A percentile compares a stretch with the other conserved stretches of the same genome.
These are phyloP conservation scores for Cryptococcus sp. DNA, from an alignment of 1,284 basidiomycete species.

Conservation along the genomic window DNA sequence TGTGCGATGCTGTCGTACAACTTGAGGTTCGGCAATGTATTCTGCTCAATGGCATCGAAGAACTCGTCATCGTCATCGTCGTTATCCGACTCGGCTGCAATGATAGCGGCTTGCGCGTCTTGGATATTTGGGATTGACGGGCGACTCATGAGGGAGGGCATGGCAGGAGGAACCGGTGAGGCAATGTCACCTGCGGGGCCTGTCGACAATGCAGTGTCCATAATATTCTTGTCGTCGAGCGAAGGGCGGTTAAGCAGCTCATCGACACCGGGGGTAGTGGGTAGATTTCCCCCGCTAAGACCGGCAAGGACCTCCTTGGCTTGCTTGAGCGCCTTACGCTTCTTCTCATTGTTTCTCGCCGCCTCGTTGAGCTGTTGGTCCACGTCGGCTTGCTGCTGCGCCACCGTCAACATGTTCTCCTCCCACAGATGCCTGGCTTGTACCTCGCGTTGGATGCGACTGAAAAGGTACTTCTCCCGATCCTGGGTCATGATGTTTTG, in stretches of 20 bases:
- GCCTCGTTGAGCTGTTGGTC: constrained; percentile 69
- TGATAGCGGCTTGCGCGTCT: constrained; percentile 43
- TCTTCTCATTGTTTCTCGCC: constrained; percentile 53
- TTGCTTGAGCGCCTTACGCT: constrained; percentile 61
- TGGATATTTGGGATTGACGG: constrained; percentile 37
- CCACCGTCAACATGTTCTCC: constrained; percentile 82
- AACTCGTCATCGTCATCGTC: constrained; percentile 92
- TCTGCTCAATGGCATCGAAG: constrained; percentile 92
- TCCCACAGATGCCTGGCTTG: constrained; percentile 84
- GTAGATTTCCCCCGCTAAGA: constrained; percentile 34
- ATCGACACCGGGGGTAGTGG: constrained; percentile 44
- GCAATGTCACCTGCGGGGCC: constrained; percentile 1
- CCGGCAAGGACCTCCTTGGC: constrained; percentile 67
- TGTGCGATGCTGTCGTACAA: constrained; percentile 64
- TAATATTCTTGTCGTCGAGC: constrained; percentile 13
- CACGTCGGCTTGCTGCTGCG: constrained; percentile 80
- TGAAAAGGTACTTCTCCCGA: constrained; percentile 78
- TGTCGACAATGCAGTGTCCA: constrained; percentile 14
- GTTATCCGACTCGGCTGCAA: constrained; percentile 50
- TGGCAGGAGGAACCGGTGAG: not conserved
- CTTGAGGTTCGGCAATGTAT: constrained; percentile 67
- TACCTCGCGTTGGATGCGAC: constrained; percentile 66
- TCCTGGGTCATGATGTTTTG: constrained; percentile 73
- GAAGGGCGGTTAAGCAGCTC: not conserved
- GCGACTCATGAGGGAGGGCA: constrained; percentile 6